Conservation (phyloP, 352 stramenopile genomes). For the Globisporangium viniferum region DNA sequence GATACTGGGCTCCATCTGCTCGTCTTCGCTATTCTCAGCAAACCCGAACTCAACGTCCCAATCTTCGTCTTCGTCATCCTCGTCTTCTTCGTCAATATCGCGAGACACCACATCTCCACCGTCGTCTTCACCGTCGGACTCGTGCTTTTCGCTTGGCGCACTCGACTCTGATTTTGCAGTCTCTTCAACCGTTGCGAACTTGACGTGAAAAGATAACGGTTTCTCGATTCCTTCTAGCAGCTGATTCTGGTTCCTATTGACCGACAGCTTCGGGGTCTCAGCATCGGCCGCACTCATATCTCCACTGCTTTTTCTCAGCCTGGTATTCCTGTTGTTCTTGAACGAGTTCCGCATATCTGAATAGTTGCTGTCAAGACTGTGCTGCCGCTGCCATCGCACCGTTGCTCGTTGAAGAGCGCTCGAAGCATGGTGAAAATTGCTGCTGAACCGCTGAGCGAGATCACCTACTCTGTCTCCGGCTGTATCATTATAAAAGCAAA, state of each 20-base stretch:
- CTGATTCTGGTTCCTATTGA: background rate
- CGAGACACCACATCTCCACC: background rate
- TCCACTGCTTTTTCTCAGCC: constrained; percentile 31
- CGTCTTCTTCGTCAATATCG: background rate
- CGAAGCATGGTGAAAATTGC: constrained; percentile 26
- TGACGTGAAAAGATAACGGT: constrained; percentile 6
- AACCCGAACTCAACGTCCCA: constrained; percentile 85
- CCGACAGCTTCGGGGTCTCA: constrained; percentile 1
- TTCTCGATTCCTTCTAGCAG: constrained; percentile 15
- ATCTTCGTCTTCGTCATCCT: constrained; percentile 48
- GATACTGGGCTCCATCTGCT: constrained; percentile 26
- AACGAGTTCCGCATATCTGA: constrained; percentile 23
- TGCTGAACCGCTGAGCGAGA: constrained; percentile 18
- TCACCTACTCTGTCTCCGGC: constrained; percentile 6
- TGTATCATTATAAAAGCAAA: background rate
- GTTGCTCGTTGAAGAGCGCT: constrained; percentile 18
- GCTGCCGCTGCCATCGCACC: constrained; percentile 33
- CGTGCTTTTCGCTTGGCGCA: constrained; percentile 4
- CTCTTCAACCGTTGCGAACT: constrained; percentile 6
- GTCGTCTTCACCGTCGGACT: background rate
- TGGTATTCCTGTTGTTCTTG: constrained; percentile 19
- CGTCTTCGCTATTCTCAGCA: constrained; percentile 32
- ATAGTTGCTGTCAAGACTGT: constrained; percentile 27
- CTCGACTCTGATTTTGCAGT: constrained; percentile 8
- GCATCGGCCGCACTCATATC: constrained; percentile 20